Conservation (phyloP, 2,329 filamentous ascomycete genomes). For the Acrocalymma vagum region DNA sequence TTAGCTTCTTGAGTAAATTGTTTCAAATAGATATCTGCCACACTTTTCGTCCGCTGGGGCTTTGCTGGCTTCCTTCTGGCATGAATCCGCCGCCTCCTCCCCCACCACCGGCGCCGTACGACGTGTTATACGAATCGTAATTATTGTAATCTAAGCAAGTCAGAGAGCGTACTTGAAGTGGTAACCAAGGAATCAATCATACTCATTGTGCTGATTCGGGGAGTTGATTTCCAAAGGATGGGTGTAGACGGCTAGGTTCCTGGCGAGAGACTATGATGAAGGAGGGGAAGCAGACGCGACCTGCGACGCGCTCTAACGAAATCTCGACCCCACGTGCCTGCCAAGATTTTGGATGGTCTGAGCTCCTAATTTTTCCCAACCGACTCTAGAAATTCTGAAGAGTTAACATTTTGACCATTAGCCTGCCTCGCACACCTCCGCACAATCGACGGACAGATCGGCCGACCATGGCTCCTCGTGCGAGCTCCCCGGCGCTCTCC, state of each 20-base stretch:
- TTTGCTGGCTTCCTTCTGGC: slow-evolving; percentile 58
- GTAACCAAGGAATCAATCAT: neutral
- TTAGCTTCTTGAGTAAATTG: too few relatives aligned
- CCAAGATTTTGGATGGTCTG: slow-evolving; percentile 36
- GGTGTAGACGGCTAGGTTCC: neutral
- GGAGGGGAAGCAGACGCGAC: slow-evolving; percentile 38
- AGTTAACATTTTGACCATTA: slow-evolving; percentile 9
- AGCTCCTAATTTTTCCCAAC: slow-evolving; percentile 33
- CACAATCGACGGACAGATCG: slow-evolving; percentile 2
- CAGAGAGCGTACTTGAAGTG: slow-evolving; percentile 27
- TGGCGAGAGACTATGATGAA: slow-evolving; percentile 15
- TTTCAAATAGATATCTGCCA: too few relatives aligned
- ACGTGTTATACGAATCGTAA: slow-evolving; percentile 62
- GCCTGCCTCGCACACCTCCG: slow-evolving; percentile 17
- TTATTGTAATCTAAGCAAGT: slow-evolving; percentile 32
- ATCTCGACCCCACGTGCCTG: slow-evolving; percentile 33
- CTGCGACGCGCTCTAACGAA: slow-evolving; percentile 27
- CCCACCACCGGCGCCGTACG: slow-evolving; percentile 64
- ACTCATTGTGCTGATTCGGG: slow-evolving; percentile 15
- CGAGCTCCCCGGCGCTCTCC: slow-evolving; percentile 81
- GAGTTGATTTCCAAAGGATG: neutral
- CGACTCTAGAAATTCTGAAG: slow-evolving; percentile 7
- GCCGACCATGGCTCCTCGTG: slow-evolving; percentile 73
- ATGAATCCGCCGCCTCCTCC: slow-evolving; percentile 69
- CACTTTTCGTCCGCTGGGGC: slow-evolving; percentile 48